phyloP scores from a whole-genome alignment of 2,329 filamentous ascomycete species.

The Bretziella fagacearum region DNA sequence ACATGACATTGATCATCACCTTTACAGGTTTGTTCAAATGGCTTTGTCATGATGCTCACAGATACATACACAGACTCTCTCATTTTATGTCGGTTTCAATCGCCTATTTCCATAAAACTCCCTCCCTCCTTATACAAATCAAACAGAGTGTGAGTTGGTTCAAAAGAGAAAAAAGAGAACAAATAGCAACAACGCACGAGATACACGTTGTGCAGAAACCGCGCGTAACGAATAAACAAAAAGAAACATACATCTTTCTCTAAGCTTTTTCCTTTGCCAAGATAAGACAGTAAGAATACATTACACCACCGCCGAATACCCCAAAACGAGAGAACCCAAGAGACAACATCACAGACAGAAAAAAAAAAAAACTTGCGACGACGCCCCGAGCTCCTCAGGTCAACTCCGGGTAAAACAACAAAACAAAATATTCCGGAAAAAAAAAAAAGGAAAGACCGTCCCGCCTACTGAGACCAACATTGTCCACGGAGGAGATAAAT shows the following conservation, averaged over 20 bases:
- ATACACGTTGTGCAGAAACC: not conserved
- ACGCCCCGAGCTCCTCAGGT: not conserved
- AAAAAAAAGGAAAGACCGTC: not conserved
- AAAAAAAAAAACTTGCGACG: not conserved
- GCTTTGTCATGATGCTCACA: not conserved
- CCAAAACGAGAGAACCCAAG: not conserved
- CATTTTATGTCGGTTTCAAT: not conserved
- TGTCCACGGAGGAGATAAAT: not conserved
- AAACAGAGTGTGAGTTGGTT: not conserved
- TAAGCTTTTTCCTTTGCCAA: constrained; percentile 10
- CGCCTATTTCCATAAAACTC: not conserved
- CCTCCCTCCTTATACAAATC: not conserved
- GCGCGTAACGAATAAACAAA: not conserved
- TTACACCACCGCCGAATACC: constrained; percentile 9
- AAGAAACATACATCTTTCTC: constrained; percentile 10
- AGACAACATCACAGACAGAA: constrained; percentile 1
- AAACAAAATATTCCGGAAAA: too few relatives aligned
- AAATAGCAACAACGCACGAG: constrained; percentile 1
- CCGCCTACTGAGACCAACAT: not conserved
- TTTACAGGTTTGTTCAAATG: not conserved
- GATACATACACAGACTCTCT: not conserved
- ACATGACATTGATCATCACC: too few relatives aligned
- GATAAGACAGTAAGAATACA: constrained; percentile 14
- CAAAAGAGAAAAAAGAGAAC: constrained; percentile 4
- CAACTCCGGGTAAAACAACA: not conserved